Conservation (phyloP, 352 stramenopile species). For the Pythium apleroticum region DNA sequence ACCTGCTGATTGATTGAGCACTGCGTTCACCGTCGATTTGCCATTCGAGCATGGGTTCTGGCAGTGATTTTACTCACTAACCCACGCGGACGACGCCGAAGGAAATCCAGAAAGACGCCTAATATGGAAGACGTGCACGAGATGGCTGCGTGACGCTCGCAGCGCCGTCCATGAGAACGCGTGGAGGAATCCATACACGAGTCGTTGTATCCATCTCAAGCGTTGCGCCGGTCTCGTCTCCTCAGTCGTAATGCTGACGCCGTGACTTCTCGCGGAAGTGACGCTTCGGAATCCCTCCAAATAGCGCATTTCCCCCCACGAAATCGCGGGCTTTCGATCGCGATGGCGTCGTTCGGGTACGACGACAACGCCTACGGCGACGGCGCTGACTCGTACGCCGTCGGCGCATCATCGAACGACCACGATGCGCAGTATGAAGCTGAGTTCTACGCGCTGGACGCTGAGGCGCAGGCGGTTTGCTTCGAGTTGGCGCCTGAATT, state of each 20-base stretch:
- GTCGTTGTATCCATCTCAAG: background rate
- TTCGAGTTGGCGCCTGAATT: conserved; percentile 35
- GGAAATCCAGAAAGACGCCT: background rate
- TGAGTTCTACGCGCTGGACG: conserved; percentile 57
- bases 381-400: background rate
- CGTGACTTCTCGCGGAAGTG: background rate
- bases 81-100: background rate
- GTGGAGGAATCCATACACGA: background rate
- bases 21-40: background rate
- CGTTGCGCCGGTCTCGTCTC: background rate
- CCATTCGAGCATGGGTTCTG: background rate
- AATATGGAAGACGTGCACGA: background rate
- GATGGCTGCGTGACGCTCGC: background rate
- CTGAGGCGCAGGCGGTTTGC: conserved; percentile 39
- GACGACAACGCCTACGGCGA: background rate
- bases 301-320: background rate
- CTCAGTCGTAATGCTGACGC: background rate
- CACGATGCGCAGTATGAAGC: conserved; percentile 27
- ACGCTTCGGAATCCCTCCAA: background rate
- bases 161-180: background rate
- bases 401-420: background rate
- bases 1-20: background rate
- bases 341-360: background rate
- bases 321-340: background rate
- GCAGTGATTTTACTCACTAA: background rate